Evolutionary conservation across 1,284 basidiomycete genomes (phyloP), one percentile per base, ranked within the genome.

Genomic region (Sporisorium iseilematis-ciliati): DNA sequence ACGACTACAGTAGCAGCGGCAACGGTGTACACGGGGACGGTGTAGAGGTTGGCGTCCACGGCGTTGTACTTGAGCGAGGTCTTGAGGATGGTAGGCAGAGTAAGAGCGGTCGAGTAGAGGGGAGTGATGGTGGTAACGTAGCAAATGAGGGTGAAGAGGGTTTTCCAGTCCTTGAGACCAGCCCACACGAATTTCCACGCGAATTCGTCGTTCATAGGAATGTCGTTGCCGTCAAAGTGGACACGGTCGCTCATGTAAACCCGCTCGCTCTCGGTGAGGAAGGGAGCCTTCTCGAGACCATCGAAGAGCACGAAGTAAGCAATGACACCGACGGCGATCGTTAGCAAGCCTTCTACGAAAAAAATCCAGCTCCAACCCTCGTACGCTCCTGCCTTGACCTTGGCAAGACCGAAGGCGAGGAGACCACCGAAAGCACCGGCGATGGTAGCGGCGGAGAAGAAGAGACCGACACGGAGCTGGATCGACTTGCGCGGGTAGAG

Each of bases 321-420:
- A 4, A 78, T 65, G 43, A 86, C 68, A 50, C 88, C 87, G 38
- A 85, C 81, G 18, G 86, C 53, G 59, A 87, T 85, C 1, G 88
- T 87, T 0, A 88, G 87, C 21, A 86, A 83, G 56, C 88, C 88
- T 69, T 89, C 88, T 45, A 89, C 83, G 62, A 89, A 84, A 84
- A 89, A 89, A 25, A 78, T 74, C 40, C 53, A 70, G 1, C 21
- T 42, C 77, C 77, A 79, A 0, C 70, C 69, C 23, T 70, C n/a
- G 57, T 63, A 69, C 14, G 48, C 29, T 3, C 64, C 71, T 0
- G 56, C 51, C 2, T 80, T 80, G 78, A 86, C 35, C 83, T 86
- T 65, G 49, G 79, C 55, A 42, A 82, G 58, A 50, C 72, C 62
- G 73, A 77, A 65, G 58, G 76, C 64, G 26, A 80, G 59, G 21